These are phyloP conservation scores for Salicornia ramosissima DNA, from an alignment of 148 eudicot species.

Conservation along the genomic window DNA sequence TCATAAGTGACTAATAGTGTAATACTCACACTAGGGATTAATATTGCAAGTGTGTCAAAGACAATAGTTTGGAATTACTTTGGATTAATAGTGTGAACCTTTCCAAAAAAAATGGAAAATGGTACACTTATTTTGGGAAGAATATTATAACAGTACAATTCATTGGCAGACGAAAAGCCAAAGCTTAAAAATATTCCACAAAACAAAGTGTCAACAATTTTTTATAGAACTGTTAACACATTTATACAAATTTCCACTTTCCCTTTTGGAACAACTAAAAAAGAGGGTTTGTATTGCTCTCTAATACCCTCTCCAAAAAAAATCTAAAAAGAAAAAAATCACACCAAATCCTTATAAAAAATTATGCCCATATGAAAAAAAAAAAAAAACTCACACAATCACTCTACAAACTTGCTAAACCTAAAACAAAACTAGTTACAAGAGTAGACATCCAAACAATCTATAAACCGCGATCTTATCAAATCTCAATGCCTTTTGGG, in stretches of 20 bases:
- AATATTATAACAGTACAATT: background rate
- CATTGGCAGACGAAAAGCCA: slow-evolving; percentile 2
- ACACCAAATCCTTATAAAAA: slow-evolving; percentile 13
- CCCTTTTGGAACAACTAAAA: slow-evolving; percentile 3
- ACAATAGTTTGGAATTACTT: too few species aligned
- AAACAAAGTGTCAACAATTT: slow-evolving; percentile 9
- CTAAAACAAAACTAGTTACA: slow-evolving; percentile 20
- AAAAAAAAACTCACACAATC: background rate
- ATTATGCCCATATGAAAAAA: background rate
- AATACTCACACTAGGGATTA: too few species aligned
- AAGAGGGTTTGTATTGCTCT: slow-evolving; percentile 1
- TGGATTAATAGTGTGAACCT: too few species aligned
- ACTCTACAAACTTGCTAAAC: slow-evolving; percentile 15
- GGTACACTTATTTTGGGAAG: too few species aligned
- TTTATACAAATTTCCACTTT: slow-evolving; percentile 1
- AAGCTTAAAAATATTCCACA: background rate
- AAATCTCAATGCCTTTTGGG: background rate
- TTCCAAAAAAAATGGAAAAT: too few species aligned
- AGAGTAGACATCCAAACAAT: slow-evolving; percentile 14
- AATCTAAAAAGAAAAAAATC: slow-evolving; percentile 6
- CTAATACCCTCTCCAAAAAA: background rate
- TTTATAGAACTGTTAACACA: slow-evolving; percentile 6
- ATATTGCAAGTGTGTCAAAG: too few species aligned
- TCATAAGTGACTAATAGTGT: too few species aligned
- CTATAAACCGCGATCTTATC: slow-evolving; percentile 12